Evolutionary conservation across 208 protist species (phyloP), one percentile per base, ranked within the genome.

Genomic region (Kentomonas sorsogonicus): DNA sequence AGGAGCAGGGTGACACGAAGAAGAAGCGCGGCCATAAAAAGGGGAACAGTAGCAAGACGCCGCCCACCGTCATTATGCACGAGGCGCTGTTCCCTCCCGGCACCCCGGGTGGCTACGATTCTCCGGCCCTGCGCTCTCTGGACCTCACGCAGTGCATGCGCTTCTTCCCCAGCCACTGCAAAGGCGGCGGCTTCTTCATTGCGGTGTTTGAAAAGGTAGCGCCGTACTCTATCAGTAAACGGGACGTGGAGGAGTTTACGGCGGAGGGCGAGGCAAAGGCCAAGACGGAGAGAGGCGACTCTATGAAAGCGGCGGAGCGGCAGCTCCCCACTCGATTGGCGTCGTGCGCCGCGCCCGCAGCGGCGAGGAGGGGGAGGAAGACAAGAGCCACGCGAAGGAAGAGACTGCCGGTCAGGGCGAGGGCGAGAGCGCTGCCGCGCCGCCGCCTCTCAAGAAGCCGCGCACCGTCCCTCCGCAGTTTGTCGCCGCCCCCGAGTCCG

Each of bases 111-210:
- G 68, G 58, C 34, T 88, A 89, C 36, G 51, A 66, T 0, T 66
- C 64, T 23, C 59, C 69, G 26, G 65, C 63, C 0, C 62, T 79
- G 29, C 45, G 63, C 10, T 23, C 22, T 20, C 30, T 71, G 16
- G 81, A 96, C 53, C 67, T 98, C 10, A 55, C 87, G 33, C 64
- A 75, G n/a, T 97, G 89, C 61, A 89, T 98, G 78, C 85, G 97
- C 23, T 62, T 99, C 9, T 79, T 98, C 33, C 97, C 97, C 20
- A 95, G 92, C 31, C 65, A 94, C 54, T 94, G 96, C 69, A 86
- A 98, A 48, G 97, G 91, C 45, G 97, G 97, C 38, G 97, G 96
- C 46, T 99, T 99, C 83, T 99, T 98, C 67, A 86, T 99, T 18
- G 94, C 97, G 7, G 91, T 98, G 26, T 68, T 99, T 3, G 77